Evolutionary conservation across 2,329 filamentous ascomycete species (phyloP), one percentile per base, ranked within the genome.

Genomic region (Xylariales sp.): DNA sequence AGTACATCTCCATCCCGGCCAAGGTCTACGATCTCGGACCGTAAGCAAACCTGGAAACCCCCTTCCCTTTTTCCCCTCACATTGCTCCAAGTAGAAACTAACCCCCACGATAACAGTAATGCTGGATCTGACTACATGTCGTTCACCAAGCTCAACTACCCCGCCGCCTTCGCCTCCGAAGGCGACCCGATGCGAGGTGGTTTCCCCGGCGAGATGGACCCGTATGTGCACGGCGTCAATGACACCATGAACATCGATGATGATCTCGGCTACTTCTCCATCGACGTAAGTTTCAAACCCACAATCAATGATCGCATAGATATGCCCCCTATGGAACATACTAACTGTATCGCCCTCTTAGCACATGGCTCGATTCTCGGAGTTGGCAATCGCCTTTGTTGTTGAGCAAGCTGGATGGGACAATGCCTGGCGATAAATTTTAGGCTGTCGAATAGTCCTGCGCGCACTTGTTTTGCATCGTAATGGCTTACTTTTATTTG

Each of bases 121-220:
- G 62, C 60, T 10, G 62, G 62, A 2, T 66, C 63, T 13, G 63
- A 66, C 34, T 65, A 66, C 48, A 63, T 64, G 62, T 62, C 60
- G 1, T 66, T 53, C 40, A 63, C 62, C 2, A 47, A 59, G 46
- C 45, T 58, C n/a, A 58, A 57, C n/a, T 66, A 57, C 42, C 63
- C 62, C 3, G 52, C 62, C 1, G 50, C 61, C 1, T 65, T 66
- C 37, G 63, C 62, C 2, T 52, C 55, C 0, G 62, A 66, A 44
- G 62, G 63, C 7, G 54, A 66, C 21, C 43, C 63, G 61, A 2
- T 45, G 8, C 44, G 45, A 6, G 51, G 49, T n/a, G 48, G 46
- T 1, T 53, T 55, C 35, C 49, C 52, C 0, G 60, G 60, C 28
- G 58, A 62, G 11, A 57, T 50, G n/a, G 60, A 66, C 30, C 62